Conservation (phyloP, 2,329 filamentous ascomycete genomes). For the Paraphaeosphaeria sporulosa region DNA sequence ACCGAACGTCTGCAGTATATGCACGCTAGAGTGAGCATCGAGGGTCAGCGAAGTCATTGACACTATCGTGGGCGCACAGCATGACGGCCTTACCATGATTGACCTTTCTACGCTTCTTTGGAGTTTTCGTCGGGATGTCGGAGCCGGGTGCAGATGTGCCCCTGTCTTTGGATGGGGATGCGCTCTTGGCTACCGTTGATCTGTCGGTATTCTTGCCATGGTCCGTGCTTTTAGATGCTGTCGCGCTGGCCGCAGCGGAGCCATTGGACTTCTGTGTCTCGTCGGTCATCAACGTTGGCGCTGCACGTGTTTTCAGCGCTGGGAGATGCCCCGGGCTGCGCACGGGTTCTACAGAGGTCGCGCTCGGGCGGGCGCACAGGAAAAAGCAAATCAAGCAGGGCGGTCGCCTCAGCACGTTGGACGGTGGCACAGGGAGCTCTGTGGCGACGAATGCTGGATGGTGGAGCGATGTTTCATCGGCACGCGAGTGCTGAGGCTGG, state of each 20-base stretch:
- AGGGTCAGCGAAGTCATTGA: conserved; percentile 40
- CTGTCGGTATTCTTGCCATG: conserved; percentile 38
- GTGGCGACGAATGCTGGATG: conserved; percentile 26
- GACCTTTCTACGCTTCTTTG: conserved; percentile 62
- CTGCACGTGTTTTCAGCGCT: conserved; percentile 38
- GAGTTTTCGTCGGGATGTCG: conserved; percentile 42
- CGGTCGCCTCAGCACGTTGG: conserved; percentile 36
- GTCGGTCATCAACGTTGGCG: conserved; percentile 48
- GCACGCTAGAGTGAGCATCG: conserved; percentile 50
- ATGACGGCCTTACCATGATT: conserved; percentile 55
- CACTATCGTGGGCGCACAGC: conserved; percentile 31
- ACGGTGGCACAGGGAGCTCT: conserved; percentile 32
- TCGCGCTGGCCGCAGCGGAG: conserved; percentile 43
- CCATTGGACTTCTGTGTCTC: conserved; percentile 48
- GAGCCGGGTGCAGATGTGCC: conserved; percentile 36
- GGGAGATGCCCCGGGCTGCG: conserved; percentile 36
- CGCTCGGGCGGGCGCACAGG: conserved; percentile 27
- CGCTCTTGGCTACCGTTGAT: conserved; percentile 35
- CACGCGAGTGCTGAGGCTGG: conserved; percentile 28
- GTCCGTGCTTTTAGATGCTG: conserved; percentile 37
- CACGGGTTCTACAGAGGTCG: conserved; percentile 34
- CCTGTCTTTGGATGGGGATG: conserved; percentile 40
- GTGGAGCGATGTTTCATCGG: conserved; percentile 30
- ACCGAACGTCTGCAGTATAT: conserved; percentile 63
- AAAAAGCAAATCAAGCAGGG: conserved; percentile 27